Conservation (phyloP, 1,284 basidiomycete species). For the Pseudozyma thailandica region DNA sequence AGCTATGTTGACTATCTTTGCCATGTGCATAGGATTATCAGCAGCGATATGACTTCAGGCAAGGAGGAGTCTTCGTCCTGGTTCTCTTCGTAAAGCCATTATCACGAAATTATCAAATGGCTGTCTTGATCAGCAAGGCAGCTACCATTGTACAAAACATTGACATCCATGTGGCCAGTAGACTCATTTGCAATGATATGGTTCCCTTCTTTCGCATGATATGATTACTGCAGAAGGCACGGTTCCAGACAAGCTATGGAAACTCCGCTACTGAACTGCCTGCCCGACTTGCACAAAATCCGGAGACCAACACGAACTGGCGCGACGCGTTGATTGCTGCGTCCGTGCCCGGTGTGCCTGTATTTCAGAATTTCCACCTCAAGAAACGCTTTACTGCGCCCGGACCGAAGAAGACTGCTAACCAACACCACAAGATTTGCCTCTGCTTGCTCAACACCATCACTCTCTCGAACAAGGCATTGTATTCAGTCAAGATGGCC, state of each 20-base stretch:
- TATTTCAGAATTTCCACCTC: too few species aligned
- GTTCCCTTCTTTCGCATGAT: too few species aligned
- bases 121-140: neutral
- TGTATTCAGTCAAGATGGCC: conserved; percentile 26
- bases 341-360: conserved; percentile 7
- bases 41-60: conserved; percentile 57
- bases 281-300: too few species aligned
- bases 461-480: neutral
- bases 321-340: conserved; percentile 10
- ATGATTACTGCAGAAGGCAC: too few species aligned
- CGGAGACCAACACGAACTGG: too few species aligned
- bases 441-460: neutral
- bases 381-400: too few species aligned
- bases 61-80: conserved; percentile 48
- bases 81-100: conserved; percentile 35
- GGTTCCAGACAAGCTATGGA: too few species aligned
- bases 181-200: too few species aligned
- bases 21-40: conserved; percentile 66
- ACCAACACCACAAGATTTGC: too few species aligned
- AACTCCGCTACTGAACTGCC: too few species aligned
- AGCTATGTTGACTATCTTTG: conserved; percentile 67
- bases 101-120: neutral
- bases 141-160: neutral
- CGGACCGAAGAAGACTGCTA: too few species aligned
- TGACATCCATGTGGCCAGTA: too few species aligned